Conservation (phyloP, 2,329 filamentous ascomycete species). For the Fusarium veterinarium region DNA sequence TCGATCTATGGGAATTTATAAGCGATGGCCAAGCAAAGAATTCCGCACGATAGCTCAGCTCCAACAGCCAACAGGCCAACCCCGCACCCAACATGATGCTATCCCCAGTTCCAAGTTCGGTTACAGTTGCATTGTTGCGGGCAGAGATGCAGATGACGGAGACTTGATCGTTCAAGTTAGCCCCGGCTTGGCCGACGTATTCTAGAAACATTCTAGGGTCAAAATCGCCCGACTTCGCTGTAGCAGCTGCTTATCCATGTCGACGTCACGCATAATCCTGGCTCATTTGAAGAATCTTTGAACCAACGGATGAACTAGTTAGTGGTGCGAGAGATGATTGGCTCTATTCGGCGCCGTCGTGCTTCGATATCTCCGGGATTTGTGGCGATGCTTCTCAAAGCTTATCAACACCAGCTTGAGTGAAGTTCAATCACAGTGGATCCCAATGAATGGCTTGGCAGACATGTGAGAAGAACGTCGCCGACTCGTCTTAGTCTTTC, state of each 20-base stretch:
- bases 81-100: neutral
- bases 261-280: neutral
- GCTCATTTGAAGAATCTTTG: neutral
- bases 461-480: neutral
- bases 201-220: neutral
- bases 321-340: neutral
- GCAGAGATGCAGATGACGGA: neutral
- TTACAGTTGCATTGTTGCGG: neutral
- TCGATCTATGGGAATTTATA: neutral
- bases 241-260: neutral
- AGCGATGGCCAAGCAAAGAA: too few species aligned
- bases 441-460: neutral
- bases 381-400: neutral
- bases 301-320: too few species aligned
- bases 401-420: neutral
- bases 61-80: neutral
- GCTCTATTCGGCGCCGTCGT: accelerated
- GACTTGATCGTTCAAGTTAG: neutral
- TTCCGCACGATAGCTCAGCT: neutral
- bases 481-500: accelerated
- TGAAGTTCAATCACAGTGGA: neutral
- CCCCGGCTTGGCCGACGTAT: neutral
- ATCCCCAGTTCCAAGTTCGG: neutral
- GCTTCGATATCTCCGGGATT: neutral
- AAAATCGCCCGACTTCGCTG: neutral